A percentile compares a stretch with the other conserved stretches of the same genome.
Evolutionary conservation across 2,329 filamentous ascomycete species (phyloP).

Genomic region (Apiospora malaysiana): DNA sequence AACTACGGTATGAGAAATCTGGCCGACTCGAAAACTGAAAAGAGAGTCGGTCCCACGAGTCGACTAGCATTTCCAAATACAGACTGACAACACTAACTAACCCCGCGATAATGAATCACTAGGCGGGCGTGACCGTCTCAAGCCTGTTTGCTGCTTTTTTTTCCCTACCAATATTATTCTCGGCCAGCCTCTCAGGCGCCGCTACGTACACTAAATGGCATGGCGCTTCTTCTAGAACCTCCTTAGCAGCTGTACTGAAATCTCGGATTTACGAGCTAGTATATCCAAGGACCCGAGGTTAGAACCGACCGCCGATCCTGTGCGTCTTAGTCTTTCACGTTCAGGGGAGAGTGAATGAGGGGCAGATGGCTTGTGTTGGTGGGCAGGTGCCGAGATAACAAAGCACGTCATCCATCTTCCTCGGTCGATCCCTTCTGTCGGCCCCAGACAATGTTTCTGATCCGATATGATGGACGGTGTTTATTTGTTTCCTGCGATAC

Average conservation of each 20-base stretch:
- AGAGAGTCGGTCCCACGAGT: too few species aligned
- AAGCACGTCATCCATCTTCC: not conserved
- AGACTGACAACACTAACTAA: too few species aligned
- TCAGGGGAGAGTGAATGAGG: not conserved
- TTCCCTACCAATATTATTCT: too few species aligned
- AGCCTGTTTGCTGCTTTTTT: not conserved
- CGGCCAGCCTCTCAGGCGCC: not conserved
- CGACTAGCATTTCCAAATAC: not conserved
- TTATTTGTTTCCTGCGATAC: not conserved
- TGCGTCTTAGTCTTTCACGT: not conserved
- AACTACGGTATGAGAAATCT: not conserved
- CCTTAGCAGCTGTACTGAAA: not conserved
- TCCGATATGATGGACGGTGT: too few species aligned
- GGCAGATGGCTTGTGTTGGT: not conserved
- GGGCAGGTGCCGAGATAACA: not conserved
- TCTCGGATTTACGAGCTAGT: not conserved
- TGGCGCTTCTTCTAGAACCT: not conserved
- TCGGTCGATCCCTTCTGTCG: not conserved
- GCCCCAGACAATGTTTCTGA: not conserved
- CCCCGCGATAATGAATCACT: constrained; percentile 15
- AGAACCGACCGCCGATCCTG: not conserved
- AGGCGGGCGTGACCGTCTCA: not conserved
- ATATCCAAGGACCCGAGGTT: not conserved
- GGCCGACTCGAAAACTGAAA: not conserved
- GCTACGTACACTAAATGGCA: not conserved